Conservation (phyloP, 1,284 basidiomycete species). For the Leccinum fuscescens region DNA sequence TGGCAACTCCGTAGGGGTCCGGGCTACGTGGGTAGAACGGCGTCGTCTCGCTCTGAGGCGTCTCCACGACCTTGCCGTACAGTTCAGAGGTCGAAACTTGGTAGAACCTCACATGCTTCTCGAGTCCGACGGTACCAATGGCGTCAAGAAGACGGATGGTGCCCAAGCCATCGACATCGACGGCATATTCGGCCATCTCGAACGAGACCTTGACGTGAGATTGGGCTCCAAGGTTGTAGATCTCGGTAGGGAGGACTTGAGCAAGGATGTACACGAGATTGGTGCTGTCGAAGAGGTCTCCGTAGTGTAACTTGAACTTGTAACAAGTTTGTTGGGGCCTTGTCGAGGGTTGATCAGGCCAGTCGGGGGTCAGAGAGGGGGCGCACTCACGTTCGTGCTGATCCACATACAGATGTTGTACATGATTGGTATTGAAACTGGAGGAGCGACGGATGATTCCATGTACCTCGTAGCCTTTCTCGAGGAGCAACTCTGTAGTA, state of each 20-base stretch:
- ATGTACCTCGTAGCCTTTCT: constrained; percentile 89
- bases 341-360: constrained; percentile 10
- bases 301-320: constrained; percentile 88
- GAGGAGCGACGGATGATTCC: constrained; percentile 92
- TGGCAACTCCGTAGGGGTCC: constrained; percentile 84
- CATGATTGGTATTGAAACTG: constrained; percentile 89
- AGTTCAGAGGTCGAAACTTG: constrained; percentile 93
- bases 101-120: constrained; percentile 85
- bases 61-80: constrained; percentile 90
- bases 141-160: constrained; percentile 91
- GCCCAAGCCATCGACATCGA: constrained; percentile 88
- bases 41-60: constrained; percentile 87
- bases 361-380: background rate
- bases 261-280: constrained; percentile 93
- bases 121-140: constrained; percentile 86
- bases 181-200: constrained; percentile 96
- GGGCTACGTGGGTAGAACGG: constrained; percentile 87
- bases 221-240: constrained; percentile 95
- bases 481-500: constrained; percentile 72
- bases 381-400: constrained; percentile 72
- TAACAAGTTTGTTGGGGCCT: constrained; percentile 49
- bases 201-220: constrained; percentile 96
- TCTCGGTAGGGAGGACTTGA: constrained; percentile 86
- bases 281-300: constrained; percentile 88
- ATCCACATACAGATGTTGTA: constrained; percentile 87